Conservation (phyloP, 345 rosid species). For the Rhodamnia argentea region DNA sequence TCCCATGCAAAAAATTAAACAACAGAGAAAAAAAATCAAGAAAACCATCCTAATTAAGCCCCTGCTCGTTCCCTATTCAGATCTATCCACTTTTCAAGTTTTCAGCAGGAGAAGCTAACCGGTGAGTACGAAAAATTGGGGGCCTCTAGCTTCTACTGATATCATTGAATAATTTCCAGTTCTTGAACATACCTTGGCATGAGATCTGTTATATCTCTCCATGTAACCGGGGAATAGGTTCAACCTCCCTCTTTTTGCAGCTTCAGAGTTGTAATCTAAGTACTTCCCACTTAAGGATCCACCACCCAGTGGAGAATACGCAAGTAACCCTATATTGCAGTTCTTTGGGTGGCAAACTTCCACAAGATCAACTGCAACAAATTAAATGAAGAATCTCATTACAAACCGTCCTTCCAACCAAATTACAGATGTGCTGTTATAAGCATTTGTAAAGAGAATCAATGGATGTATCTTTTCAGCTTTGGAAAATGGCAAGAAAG, state of each 20-base stretch:
- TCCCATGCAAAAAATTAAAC: neutral
- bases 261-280: constrained; percentile 40
- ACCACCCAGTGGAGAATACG: constrained; percentile 78
- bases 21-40: neutral
- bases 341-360: constrained; percentile 88
- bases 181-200: constrained; percentile 42
- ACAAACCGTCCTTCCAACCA: neutral
- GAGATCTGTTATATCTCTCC: constrained; percentile 68
- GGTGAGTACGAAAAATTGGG: neutral
- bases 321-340: constrained; percentile 72
- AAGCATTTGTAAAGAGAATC: neutral
- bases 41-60: neutral
- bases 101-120: neutral
- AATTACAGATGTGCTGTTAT: neutral
- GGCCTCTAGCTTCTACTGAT: neutral
- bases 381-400: neutral
- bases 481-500: neutral
- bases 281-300: constrained; percentile 77
- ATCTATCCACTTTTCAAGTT: neutral
- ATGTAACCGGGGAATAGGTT: constrained; percentile 86
- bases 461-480: neutral
- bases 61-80: neutral
- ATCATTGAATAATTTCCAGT: neutral
- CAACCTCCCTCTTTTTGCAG: constrained; percentile 63
- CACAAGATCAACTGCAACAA: constrained; percentile 66